Evolutionary conservation across 2,329 filamentous ascomycete genomes (phyloP).

Genomic region (Macrophomina pseudophaseolina): DNA sequence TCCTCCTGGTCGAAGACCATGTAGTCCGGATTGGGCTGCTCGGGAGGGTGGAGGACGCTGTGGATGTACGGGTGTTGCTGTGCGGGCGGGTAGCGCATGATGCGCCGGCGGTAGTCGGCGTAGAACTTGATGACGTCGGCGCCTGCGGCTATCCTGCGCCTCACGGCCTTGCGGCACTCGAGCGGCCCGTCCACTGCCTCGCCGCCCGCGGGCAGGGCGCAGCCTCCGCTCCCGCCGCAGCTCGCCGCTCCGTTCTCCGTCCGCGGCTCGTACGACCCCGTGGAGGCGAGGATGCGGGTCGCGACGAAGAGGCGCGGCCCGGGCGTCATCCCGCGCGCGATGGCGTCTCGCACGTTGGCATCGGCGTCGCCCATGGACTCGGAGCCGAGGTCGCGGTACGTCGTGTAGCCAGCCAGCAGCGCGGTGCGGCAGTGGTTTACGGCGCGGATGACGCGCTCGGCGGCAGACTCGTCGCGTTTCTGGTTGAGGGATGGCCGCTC

Average conservation of each 20-base stretch:
- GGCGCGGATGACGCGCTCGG: constrained; percentile 61
- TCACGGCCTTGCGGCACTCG: constrained; percentile 44
- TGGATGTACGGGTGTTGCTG: constrained; percentile 34
- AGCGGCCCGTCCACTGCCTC: constrained; percentile 57
- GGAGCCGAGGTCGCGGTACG: constrained; percentile 62
- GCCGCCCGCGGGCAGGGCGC: constrained; percentile 42
- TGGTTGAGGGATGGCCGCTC: constrained; percentile 53
- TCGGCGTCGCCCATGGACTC: constrained; percentile 59
- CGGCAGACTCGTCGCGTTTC: constrained; percentile 63
- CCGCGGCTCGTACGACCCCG: constrained; percentile 56
- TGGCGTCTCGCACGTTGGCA: constrained; percentile 57
- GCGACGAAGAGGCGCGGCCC: constrained; percentile 63
- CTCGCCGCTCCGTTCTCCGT: constrained; percentile 49
- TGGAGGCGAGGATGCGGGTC: constrained; percentile 57
- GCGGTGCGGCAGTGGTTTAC: constrained; percentile 59
- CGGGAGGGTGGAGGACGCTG: constrained; percentile 15
- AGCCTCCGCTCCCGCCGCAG: constrained; percentile 33
- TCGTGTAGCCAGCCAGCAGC: constrained; percentile 63
- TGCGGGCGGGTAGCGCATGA: constrained; percentile 34
- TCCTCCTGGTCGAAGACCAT: constrained; percentile 28
- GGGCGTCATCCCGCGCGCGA: constrained; percentile 60
- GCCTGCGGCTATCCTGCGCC: constrained; percentile 38
- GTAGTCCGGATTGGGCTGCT: constrained; percentile 25
- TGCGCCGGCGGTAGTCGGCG: constrained; percentile 39
- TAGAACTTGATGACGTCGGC: constrained; percentile 43